Evolutionary conservation across 345 rosid species (phyloP).

Genomic region (Sisymbrium altissimum): DNA sequence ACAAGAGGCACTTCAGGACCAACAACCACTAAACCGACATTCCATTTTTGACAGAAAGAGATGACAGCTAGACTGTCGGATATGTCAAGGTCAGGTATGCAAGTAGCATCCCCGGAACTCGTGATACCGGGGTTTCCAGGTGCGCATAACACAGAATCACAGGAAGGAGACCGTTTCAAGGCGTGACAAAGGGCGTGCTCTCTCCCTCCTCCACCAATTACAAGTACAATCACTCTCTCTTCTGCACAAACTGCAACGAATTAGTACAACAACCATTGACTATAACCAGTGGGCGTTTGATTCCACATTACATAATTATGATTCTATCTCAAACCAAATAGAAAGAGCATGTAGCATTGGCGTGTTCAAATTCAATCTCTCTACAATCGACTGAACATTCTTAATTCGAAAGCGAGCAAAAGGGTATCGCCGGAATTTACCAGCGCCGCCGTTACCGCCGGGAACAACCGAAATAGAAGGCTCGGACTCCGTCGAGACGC

Average conservation of each 20-base stretch:
- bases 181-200: slow-evolving; percentile 93
- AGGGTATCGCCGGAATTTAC: slow-evolving; percentile 34
- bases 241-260: slow-evolving; percentile 32
- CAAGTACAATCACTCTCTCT: slow-evolving; percentile 69
- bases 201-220: slow-evolving; percentile 96
- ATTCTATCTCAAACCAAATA: neutral
- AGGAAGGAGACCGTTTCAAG: slow-evolving; percentile 67
- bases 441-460: slow-evolving; percentile 27
- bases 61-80: slow-evolving; percentile 64
- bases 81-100: slow-evolving; percentile 66
- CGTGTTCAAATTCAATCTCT: neutral
- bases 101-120: slow-evolving; percentile 73
- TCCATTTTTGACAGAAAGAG: slow-evolving; percentile 58
- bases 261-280: neutral
- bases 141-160: slow-evolving; percentile 76
- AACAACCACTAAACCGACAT: slow-evolving; percentile 76
- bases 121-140: slow-evolving; percentile 94
- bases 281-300: neutral
- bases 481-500: slow-evolving; percentile 32
- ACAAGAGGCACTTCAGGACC: slow-evolving; percentile 98
- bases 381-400: neutral
- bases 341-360: neutral
- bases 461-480: slow-evolving; percentile 16
- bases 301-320: neutral
- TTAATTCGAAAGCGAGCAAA: neutral